Conservation (phyloP, 164 flowering plant genomes). For the Sextonia rubra region DNA sequence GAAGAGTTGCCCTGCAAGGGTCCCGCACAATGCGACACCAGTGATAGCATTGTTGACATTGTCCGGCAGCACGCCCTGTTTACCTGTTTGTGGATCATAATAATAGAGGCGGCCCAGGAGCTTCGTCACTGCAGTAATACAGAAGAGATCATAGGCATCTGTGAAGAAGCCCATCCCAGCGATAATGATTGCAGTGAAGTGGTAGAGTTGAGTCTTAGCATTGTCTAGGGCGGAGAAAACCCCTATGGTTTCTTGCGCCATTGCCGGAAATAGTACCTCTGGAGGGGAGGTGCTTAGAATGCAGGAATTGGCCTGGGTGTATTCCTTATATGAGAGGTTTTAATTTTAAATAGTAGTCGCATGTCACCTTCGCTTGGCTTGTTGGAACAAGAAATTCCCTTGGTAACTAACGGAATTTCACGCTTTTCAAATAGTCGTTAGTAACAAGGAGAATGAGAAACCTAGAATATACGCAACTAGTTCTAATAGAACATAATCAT, state of each 20-base stretch:
- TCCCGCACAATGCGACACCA: slow-evolving; percentile 52
- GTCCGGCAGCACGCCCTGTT: slow-evolving; percentile 43
- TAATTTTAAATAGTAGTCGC: neutral
- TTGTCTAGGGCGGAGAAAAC: slow-evolving; percentile 45
- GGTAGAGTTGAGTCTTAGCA: slow-evolving; percentile 55
- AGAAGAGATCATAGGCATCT: slow-evolving; percentile 62
- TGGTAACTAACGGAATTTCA: slow-evolving; percentile 2
- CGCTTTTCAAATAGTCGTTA: slow-evolving; percentile 1
- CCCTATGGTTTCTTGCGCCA: neutral
- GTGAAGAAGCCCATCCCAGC: slow-evolving; percentile 71
- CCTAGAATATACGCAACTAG: too few species aligned
- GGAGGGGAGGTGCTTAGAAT: neutral
- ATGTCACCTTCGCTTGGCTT: neutral
- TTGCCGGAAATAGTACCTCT: neutral
- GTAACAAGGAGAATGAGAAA: neutral
- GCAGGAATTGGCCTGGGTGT: neutral
- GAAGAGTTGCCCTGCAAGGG: slow-evolving; percentile 46
- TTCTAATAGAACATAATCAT: too few species aligned
- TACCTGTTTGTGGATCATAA: slow-evolving; percentile 9
- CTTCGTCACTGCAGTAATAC: slow-evolving; percentile 47
- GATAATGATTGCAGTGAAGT: slow-evolving; percentile 32
- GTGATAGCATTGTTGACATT: slow-evolving; percentile 29
- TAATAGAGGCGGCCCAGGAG: slow-evolving; percentile 51
- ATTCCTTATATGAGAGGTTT: neutral
- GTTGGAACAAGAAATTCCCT: slow-evolving; percentile 6